Percentiles rank a stretch among this genome's conserved stretches.
phyloP scores from a whole-genome alignment of 2,329 filamentous ascomycete species.

The Ambrosiella beaveri region DNA sequence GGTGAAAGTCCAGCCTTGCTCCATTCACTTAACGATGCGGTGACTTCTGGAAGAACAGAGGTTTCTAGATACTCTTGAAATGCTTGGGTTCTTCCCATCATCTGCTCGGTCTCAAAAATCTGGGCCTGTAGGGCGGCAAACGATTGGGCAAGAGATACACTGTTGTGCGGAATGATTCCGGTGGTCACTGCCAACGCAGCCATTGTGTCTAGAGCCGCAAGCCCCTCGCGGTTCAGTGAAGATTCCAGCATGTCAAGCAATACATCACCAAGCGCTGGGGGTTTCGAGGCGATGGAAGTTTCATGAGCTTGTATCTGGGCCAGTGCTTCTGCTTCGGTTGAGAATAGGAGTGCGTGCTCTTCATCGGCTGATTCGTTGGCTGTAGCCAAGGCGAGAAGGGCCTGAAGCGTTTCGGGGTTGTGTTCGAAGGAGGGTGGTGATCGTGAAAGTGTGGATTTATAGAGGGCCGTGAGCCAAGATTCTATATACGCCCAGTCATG shows the following conservation, averaged over 20 bases:
- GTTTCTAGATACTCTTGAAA: slow-evolving; percentile 38
- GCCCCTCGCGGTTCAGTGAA: slow-evolving; percentile 24
- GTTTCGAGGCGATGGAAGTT: slow-evolving; percentile 8
- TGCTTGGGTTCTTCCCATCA: slow-evolving; percentile 33
- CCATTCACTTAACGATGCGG: slow-evolving; percentile 26
- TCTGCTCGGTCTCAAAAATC: slow-evolving; percentile 37
- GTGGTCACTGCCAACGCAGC: slow-evolving; percentile 33
- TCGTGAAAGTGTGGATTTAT: slow-evolving; percentile 30
- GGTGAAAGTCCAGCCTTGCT: slow-evolving; percentile 32
- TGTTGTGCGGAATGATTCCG: slow-evolving; percentile 30
- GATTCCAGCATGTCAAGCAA: slow-evolving; percentile 38
- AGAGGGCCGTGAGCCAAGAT: slow-evolving; percentile 60
- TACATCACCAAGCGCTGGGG: slow-evolving; percentile 17
- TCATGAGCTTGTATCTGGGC: slow-evolving; percentile 25
- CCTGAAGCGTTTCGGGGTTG: slow-evolving; percentile 66
- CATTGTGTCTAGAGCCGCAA: slow-evolving; percentile 33
- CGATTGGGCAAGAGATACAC: slow-evolving; percentile 30
- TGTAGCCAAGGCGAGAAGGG: slow-evolving; percentile 54
- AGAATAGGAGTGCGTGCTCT: slow-evolving; percentile 39
- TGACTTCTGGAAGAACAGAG: slow-evolving; percentile 27
- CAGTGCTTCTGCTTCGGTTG: slow-evolving; percentile 42
- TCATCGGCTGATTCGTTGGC: slow-evolving; percentile 67
- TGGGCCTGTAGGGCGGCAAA: slow-evolving; percentile 40
- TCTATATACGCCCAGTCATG: slow-evolving; percentile 88
- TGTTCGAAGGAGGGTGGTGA: slow-evolving; percentile 60